A percentile compares a stretch with the other conserved stretches of the same genome.
Conservation (phyloP, 1,284 basidiomycete genomes). For the Moesziomyces globuligerus region DNA sequence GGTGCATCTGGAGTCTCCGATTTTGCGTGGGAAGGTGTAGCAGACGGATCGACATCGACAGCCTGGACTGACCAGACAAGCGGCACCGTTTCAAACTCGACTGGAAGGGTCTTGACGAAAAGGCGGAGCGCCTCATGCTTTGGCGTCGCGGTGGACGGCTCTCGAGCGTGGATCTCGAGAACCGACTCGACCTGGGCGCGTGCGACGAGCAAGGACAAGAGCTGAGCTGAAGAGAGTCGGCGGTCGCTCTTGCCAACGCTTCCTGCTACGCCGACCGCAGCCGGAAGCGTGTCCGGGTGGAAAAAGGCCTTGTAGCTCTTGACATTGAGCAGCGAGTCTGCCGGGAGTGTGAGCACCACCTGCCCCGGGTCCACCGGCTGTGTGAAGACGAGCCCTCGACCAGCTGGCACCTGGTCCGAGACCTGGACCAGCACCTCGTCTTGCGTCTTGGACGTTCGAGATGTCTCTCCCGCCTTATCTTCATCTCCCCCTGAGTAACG, state of each 20-base stretch:
- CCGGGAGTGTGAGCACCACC: conserved; percentile 22
- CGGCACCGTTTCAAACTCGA: conserved; percentile 42
- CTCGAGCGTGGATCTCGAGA: background rate
- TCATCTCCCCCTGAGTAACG: background rate
- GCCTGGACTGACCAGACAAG: conserved; percentile 41
- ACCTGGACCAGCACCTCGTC: conserved; percentile 6
- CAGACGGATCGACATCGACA: background rate
- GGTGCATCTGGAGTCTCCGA: no score
- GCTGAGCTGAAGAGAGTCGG: conserved; percentile 26
- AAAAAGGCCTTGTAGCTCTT: conserved; percentile 22
- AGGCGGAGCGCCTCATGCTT: conserved; percentile 25
- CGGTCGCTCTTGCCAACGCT: background rate
- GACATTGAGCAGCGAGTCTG: conserved; percentile 32
- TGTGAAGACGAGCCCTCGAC: conserved; percentile 45
- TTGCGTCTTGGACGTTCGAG: background rate
- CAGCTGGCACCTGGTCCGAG: conserved; percentile 35
- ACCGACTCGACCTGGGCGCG: conserved; percentile 14
- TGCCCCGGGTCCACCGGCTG: conserved; percentile 22
- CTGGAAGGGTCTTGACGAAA: conserved; percentile 48
- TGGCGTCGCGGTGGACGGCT: background rate
- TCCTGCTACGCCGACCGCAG: conserved; percentile 3
- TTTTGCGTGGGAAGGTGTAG: no score
- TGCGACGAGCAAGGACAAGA: conserved; percentile 33
- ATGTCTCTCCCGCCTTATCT: background rate
- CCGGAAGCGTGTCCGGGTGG: conserved; percentile 18